Evolutionary conservation across 495 filamentous ascomycete species (phyloP).

Genomic region (Penicillium steckii): DNA sequence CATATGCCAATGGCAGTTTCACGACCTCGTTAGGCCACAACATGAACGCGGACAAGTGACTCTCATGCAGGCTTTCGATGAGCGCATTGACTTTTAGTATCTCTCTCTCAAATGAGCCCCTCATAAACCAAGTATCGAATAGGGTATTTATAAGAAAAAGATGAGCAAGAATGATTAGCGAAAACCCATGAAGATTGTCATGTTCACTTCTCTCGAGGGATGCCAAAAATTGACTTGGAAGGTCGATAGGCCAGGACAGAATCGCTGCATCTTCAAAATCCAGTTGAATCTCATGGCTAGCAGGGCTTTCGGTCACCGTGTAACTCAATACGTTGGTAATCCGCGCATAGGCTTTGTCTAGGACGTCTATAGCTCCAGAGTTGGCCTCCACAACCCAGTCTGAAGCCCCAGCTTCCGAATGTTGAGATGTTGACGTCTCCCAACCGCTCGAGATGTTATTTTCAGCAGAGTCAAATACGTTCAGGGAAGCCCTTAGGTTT

Average conservation of each 20-base stretch:
- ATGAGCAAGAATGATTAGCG: background rate
- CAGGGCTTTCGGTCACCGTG: background rate
- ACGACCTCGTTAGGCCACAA: constrained; percentile 4
- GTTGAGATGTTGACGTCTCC: constrained; percentile 9
- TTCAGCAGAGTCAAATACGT: background rate
- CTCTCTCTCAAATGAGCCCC: background rate
- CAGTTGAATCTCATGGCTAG: constrained; percentile 15
- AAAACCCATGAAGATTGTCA: background rate
- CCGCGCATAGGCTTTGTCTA: background rate
- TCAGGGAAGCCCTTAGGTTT: background rate
- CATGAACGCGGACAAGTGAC: constrained; percentile 1
- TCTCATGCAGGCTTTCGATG: background rate
- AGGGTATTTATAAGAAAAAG: background rate
- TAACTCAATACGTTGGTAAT: background rate
- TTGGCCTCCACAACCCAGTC: background rate
- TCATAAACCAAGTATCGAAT: background rate
- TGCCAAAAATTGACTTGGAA: constrained; percentile 5
- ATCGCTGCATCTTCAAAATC: constrained; percentile 26
- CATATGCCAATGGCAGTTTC: background rate
- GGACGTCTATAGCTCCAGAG: background rate
- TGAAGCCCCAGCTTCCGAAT: background rate
- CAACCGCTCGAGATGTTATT: constrained; percentile 4
- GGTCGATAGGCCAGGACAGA: constrained; percentile 2
- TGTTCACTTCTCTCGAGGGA: background rate
- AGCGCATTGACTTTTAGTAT: background rate